Percentiles rank a stretch among this genome's conserved stretches.
Conservation (phyloP, 2,329 filamentous ascomycete genomes). For the Diaporthe citriasiana region DNA sequence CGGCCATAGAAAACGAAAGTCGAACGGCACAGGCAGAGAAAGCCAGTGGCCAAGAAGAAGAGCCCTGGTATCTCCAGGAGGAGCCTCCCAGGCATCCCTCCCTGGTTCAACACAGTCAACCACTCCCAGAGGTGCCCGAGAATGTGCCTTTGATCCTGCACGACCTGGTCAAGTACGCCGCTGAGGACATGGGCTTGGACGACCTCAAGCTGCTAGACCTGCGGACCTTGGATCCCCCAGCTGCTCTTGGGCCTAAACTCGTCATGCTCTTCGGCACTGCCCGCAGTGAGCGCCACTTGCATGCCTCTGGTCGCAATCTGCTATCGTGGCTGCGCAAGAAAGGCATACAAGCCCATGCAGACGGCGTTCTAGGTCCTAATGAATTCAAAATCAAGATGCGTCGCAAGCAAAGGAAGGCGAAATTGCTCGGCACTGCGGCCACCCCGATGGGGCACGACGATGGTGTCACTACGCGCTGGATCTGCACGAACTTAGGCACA, state of each 20-base stretch:
- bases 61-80: constrained; percentile 87
- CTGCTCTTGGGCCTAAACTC: constrained; percentile 88
- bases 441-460: constrained; percentile 78
- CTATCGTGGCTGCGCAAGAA: constrained; percentile 87
- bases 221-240: constrained; percentile 85
- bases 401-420: constrained; percentile 84
- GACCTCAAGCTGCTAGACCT: constrained; percentile 86
- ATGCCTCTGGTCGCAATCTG: constrained; percentile 90
- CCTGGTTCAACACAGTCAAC: constrained; percentile 60
- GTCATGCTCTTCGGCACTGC: constrained; percentile 95
- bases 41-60: constrained; percentile 43
- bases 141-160: constrained; percentile 79
- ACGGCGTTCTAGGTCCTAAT: constrained; percentile 89
- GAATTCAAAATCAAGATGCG: constrained; percentile 90
- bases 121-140: constrained; percentile 70
- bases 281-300: constrained; percentile 92
- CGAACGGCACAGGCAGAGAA: constrained; percentile 14
- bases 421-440: constrained; percentile 81
- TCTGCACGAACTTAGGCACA: constrained; percentile 90
- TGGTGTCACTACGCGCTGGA: constrained; percentile 93
- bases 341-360: constrained; percentile 82
- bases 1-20: constrained; percentile 40
- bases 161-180: constrained; percentile 82
- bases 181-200: constrained; percentile 88
- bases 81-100: constrained; percentile 69